phyloP scores from a whole-genome alignment of 768 basidiomycete species.

The Kwoniella pini region DNA sequence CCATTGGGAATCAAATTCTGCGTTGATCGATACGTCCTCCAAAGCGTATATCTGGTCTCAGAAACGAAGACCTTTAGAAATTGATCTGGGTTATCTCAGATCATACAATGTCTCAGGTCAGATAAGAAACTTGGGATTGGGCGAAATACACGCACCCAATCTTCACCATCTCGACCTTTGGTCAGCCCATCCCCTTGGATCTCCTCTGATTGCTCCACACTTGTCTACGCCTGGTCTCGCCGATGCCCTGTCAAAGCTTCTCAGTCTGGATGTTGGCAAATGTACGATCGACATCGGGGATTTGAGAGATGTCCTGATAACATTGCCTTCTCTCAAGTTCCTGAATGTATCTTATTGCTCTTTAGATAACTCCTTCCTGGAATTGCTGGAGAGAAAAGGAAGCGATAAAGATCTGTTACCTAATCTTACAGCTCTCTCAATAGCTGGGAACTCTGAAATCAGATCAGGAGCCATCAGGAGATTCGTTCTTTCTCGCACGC shows the following conservation, averaged over 20 bases:
- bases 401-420: constrained; percentile 10
- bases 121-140: constrained; percentile 1
- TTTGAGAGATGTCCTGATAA: constrained; percentile 12
- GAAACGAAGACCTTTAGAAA: neutral
- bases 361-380: constrained; percentile 28
- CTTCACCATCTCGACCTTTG: constrained; percentile 14
- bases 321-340: constrained; percentile 24
- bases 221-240: constrained; percentile 18
- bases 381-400: constrained; percentile 13
- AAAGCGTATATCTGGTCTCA: constrained; percentile 2
- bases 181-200: neutral
- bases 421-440: constrained; percentile 16
- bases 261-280: constrained; percentile 30
- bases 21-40: neutral
- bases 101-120: neutral
- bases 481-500: constrained; percentile 8
- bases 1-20: neutral
- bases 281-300: constrained; percentile 5
- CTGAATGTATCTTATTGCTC: constrained; percentile 37
- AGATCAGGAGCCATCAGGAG: constrained; percentile 9
- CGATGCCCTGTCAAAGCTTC: constrained; percentile 19
- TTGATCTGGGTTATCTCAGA: neutral
- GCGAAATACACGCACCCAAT: constrained; percentile 5
- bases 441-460: constrained; percentile 21
- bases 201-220: neutral